Evolutionary conservation across 176 grass and related monocot species (phyloP), one percentile per base, ranked within the genome.

Genomic region (Lolium rigidum): DNA sequence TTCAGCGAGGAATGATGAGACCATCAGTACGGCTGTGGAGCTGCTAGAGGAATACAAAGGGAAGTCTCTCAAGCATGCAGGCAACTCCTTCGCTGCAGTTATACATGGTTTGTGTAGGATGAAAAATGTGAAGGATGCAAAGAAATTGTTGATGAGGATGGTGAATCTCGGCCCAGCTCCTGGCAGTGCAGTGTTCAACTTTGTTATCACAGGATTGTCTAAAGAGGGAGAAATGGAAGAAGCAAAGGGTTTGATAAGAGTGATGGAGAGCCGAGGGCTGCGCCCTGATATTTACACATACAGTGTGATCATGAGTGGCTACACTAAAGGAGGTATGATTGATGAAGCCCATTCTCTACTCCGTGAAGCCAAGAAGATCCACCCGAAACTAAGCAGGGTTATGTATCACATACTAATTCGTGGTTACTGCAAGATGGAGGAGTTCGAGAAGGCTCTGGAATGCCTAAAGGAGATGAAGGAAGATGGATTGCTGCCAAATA

Each of bases 341-440:
- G 83, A 86, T 87, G 93, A 98, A 86, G 96, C 91, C 7, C 90
- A 92, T 94, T 84, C 82, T 66, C 67, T 95, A 38, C 91, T 95
- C 79, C 49, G 43, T 57, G 88, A 91, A 83, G 93, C 89, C 50
- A 95, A 94, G 64, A 91, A 90, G 56, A 86, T 69, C 16, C 92
- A 94, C 84, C 68, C 79, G 9, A 95, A 95, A 68, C 74, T 92
- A 59, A 91, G 58, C 81, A 86, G 84, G 70, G 75, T 98, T 82
- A 80, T 50, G 63, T 92, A 98, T 84, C 96, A 95, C 51, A 89
- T 88, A 72, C 80, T 98, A 51, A 95, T 95, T 59, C 91, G 93
- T 80, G 96, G 96, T 63, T 98, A 95, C 88, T 95, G 91, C 92
- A 94, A 98, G 83, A 92, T 87, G 82, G 91, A 94, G 62, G 80